Evolutionary conservation across 768 basidiomycete genomes (phyloP), one percentile per base, ranked within the genome.

Genomic region (Suillus discolor): DNA sequence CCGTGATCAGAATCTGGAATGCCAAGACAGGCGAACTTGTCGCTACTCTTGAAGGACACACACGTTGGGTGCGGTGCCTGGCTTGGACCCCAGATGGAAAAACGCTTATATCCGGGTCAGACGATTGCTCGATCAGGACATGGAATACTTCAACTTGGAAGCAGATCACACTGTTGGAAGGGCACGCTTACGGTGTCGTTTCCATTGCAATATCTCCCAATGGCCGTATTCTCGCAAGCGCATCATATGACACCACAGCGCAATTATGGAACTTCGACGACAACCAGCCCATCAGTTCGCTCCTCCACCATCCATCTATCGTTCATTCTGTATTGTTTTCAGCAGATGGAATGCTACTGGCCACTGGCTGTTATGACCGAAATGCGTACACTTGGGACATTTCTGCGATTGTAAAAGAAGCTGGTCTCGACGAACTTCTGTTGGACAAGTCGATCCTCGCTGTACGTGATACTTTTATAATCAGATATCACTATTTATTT

Each of bases 261-360:
- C 18, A 7, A 44, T 44, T 44, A 44, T 44, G 42, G 42, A 45
- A n/a, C 20, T 20, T 45, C 9, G 44, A 45, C 8, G 11, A 45
- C 44, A n/a, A n/a, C 20, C 44, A 45, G 44, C 44, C 20, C 20
- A 45, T n/a, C 20, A n/a, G 20, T n/a, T 45, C 3, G 0, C 11
- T 20, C 9, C 45, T 45, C 1, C 45, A 45, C 0, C 45, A n/a
- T 45, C 20, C 11, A 45, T 0, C 0, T 5, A 0, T 0, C 0
- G n/a, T n/a, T 1, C 0, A 0, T n/a, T n/a, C 4, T 2, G 45
- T 47, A n/a, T 47, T n/a, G 4, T 47, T 47, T 47, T 47, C n/a
- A 0, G 45, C 11, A n/a, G 20, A 47, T 47, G 45, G 45, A 3
- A 47, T 12, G 11, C 11, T 47, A 12, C 45, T 47, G 1, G 20